Conservation (phyloP, 352 stramenopile species). For the Phytophthora tentaculata region DNA sequence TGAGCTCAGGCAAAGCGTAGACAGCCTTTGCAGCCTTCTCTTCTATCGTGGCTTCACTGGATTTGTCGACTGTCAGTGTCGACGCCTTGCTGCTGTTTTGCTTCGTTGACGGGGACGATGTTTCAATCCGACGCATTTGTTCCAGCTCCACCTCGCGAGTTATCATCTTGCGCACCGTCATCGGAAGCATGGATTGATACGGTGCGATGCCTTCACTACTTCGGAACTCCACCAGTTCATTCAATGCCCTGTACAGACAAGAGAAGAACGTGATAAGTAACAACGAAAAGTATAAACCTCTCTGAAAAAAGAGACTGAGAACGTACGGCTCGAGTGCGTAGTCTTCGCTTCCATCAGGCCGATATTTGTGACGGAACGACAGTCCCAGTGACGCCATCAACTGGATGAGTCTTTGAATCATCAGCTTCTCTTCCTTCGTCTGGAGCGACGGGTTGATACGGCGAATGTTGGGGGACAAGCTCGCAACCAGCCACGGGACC, state of each 20-base stretch:
- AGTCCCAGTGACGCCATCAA: conserved; percentile 82
- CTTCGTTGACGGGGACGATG: conserved; percentile 17
- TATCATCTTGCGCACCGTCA: conserved; percentile 79
- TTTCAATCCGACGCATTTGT: conserved; percentile 75
- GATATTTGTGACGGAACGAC: conserved; percentile 75
- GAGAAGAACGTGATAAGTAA: conserved; percentile 4
- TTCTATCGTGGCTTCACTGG: conserved; percentile 30
- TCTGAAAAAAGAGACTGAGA: background rate
- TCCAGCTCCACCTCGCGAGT: conserved; percentile 82
- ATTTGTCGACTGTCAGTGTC: conserved; percentile 1
- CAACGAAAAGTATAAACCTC: background rate
- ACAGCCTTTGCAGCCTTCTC: conserved; percentile 37
- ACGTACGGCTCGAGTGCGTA: conserved; percentile 82
- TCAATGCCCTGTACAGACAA: conserved; percentile 51
- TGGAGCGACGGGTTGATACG: conserved; percentile 65
- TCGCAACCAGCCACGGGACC: conserved; percentile 73
- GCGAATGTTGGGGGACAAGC: conserved; percentile 68
- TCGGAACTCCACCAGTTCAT: conserved; percentile 75
- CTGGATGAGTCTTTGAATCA: conserved; percentile 71
- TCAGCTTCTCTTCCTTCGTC: conserved; percentile 67
- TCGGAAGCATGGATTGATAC: conserved; percentile 53
- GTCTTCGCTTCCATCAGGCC: conserved; percentile 73
- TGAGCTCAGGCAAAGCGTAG: conserved; percentile 66
- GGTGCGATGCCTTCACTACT: conserved; percentile 36
- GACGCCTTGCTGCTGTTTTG: conserved; percentile 15